Evolutionary conservation across 1,139 yeast species (phyloP), one percentile per base, ranked within the genome.

Genomic region (Sugiyamaella xylanicola): DNA sequence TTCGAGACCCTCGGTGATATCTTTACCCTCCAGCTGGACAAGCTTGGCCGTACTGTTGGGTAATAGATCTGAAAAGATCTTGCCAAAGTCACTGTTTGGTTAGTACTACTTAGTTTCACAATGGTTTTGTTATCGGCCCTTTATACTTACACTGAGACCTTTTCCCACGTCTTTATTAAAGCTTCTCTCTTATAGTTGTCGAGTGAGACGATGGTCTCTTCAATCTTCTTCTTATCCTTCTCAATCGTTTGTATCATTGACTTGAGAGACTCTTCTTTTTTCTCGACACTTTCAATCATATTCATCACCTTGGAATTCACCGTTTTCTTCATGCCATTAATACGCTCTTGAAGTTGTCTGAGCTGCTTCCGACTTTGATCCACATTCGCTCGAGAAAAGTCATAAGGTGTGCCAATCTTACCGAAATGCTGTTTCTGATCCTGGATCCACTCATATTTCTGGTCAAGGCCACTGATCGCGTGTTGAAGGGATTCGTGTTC

Each of bases 31-130:
- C 1, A 85, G 81, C 0, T 96, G 92, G 1, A 86, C 96, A 60
- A 95, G 78, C 70, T 91, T 91, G 4, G 98, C 96, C 72, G 85
- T 87, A 3, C 97, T 87, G 9, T 91, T 92, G 0, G 98, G 97
- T 53, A 95, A 74, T 51, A 95, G 77, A 65, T 92, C 97, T 1
- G 88, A 82, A 73, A 95, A 95, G 32, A 93, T 90, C 57, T 83
- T 82, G n/a, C 99, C 99, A 72, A 95, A 92, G 70, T 93, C 98
- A 5, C 56, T 53, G 16, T 16, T 27, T 35, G 17, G 21, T 39
- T 27, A 41, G 27, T 29, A 19, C 42, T 13, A 15, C 42, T 19
- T 39, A 7, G 4, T 4, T 32, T n/a, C n/a, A n/a, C n/a, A n/a
- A n/a, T n/a, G n/a, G n/a, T n/a, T n/a, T n/a, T n/a, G n/a, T n/a